phyloP scores from a whole-genome alignment of 352 stramenopile species.

The Phytophthora rubi region DNA sequence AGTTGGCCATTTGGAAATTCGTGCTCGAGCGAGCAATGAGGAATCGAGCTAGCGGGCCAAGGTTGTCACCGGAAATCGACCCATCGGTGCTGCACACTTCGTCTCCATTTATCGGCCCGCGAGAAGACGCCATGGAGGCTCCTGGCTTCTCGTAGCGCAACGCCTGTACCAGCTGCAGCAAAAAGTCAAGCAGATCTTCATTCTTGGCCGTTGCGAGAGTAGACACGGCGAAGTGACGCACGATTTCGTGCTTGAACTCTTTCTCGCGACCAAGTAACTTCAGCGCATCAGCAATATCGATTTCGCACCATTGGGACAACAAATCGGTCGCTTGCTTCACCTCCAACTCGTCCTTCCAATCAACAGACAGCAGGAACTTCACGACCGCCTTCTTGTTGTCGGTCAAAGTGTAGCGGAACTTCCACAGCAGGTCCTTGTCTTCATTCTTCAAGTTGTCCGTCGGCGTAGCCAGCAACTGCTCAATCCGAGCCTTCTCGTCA shows the following conservation, averaged over 20 bases:
- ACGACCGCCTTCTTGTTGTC: slow-evolving; percentile 96
- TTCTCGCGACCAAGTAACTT: slow-evolving; percentile 95
- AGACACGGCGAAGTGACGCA: slow-evolving; percentile 97
- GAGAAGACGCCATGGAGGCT: slow-evolving; percentile 38
- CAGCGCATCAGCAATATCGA: slow-evolving; percentile 98
- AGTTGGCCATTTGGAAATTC: slow-evolving; percentile 97
- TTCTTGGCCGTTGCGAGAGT: slow-evolving; percentile 95
- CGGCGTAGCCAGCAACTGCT: slow-evolving; percentile 92
- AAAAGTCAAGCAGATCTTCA: slow-evolving; percentile 97
- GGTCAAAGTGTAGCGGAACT: slow-evolving; percentile 96
- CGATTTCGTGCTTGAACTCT: slow-evolving; percentile 90
- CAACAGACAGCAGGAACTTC: slow-evolving; percentile 98
- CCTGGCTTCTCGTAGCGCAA: slow-evolving; percentile 90
- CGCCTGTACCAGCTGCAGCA: slow-evolving; percentile 99
- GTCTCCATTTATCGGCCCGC: slow-evolving; percentile 47
- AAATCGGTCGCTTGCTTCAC: slow-evolving; percentile 93
- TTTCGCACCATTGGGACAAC: slow-evolving; percentile 88
- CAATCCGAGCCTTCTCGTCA: slow-evolving; percentile 93
- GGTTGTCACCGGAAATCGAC: slow-evolving; percentile 49
- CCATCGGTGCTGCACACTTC: slow-evolving; percentile 53
- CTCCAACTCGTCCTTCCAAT: slow-evolving; percentile 98
- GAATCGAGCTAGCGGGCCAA: slow-evolving; percentile 92
- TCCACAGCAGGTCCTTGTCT: slow-evolving; percentile 95
- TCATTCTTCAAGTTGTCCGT: slow-evolving; percentile 94
- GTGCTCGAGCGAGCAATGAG: slow-evolving; percentile 93